Conservation (phyloP, 768 basidiomycete species). For the Phylloporus sp. region DNA sequence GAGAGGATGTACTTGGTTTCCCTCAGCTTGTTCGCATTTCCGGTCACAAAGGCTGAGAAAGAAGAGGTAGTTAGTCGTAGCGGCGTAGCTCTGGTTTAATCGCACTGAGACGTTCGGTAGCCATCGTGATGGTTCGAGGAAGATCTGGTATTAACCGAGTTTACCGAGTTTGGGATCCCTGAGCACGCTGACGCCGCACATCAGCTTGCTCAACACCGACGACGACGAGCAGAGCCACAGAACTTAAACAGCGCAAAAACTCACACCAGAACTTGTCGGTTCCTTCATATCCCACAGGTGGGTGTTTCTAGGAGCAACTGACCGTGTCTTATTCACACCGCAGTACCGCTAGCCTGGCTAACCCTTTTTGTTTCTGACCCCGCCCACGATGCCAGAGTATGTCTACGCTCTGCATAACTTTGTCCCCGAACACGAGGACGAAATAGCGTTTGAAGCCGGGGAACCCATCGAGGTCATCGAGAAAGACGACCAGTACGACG, state of each 20-base stretch:
- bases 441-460: constrained; percentile 79
- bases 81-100: not conserved
- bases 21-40: constrained; percentile 87
- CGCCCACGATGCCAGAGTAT: constrained; percentile 62
- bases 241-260: not conserved
- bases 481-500: constrained; percentile 87
- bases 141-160: not conserved
- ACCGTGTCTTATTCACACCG: not conserved
- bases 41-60: constrained; percentile 84
- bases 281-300: not conserved
- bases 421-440: constrained; percentile 89
- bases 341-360: not conserved
- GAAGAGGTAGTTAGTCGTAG: constrained; percentile 10
- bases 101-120: constrained; percentile 24
- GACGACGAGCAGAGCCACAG: constrained; percentile 6
- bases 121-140: constrained; percentile 11
- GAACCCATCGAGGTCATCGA: constrained; percentile 89
- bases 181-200: constrained; percentile 6
- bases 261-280: constrained; percentile 2
- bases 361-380: not conserved
- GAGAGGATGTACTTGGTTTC: constrained; percentile 86
- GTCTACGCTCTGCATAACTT: constrained; percentile 90
- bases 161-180: not conserved
- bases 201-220: constrained; percentile 15
- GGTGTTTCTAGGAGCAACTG: no score